These are phyloP conservation scores for Eucalyptus fibrosa DNA, from an alignment of 345 rosid species.

Conservation along the genomic window DNA sequence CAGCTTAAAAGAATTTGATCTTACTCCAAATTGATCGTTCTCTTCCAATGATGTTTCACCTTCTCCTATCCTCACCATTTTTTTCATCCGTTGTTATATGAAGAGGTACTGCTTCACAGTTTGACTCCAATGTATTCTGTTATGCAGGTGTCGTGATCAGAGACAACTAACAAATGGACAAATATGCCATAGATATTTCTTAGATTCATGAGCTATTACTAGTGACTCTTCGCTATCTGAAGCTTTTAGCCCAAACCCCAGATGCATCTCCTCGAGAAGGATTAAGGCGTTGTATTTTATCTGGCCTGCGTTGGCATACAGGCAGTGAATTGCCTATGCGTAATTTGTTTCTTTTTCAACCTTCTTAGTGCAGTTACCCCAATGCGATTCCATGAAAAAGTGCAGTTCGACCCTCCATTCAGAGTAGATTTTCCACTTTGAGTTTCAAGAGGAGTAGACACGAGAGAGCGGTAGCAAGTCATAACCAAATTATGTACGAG, in stretches of 20 bases:
- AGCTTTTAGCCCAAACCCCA: background rate
- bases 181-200: background rate
- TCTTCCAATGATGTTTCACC: background rate
- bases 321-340: background rate
- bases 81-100: background rate
- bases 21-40: background rate
- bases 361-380: background rate
- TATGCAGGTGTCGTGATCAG: background rate
- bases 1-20: background rate
- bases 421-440: background rate
- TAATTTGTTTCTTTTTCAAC: background rate
- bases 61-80: background rate
- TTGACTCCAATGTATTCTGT: background rate
- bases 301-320: background rate
- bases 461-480: background rate
- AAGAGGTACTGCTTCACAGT: background rate
- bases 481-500: background rate
- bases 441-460: background rate
- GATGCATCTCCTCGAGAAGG: background rate
- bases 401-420: background rate
- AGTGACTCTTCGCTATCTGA: background rate
- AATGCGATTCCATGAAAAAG: background rate
- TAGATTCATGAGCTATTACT: background rate
- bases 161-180: background rate
- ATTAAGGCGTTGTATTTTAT: background rate